Evolutionary conservation across 805 yeast genomes (phyloP).

Genomic region (Tetrapisispora taiwanensis): DNA sequence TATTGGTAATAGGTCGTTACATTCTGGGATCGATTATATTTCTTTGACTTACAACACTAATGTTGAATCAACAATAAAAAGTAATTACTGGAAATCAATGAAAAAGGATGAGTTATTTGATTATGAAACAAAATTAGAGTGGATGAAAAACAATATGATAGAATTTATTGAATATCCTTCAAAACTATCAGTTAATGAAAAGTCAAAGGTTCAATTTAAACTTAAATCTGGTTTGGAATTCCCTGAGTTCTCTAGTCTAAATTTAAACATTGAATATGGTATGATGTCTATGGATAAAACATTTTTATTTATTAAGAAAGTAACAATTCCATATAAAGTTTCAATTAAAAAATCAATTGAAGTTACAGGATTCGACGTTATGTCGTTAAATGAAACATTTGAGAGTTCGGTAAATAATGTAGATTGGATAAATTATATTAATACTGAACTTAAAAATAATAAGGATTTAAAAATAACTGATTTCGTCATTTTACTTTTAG

Average conservation of each 20-base stretch:
- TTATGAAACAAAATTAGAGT: slow-evolving; percentile 19
- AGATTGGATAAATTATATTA: slow-evolving; percentile 24
- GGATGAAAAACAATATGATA: slow-evolving; percentile 17
- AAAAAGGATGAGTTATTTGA: slow-evolving; percentile 21
- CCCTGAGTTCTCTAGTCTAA: slow-evolving; percentile 15
- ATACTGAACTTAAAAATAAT: slow-evolving; percentile 7
- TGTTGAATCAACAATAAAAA: slow-evolving; percentile 17
- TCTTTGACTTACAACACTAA: slow-evolving; percentile 16
- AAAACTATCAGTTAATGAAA: slow-evolving; percentile 17
- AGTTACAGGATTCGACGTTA: slow-evolving; percentile 62
- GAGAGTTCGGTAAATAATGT: slow-evolving; percentile 13
- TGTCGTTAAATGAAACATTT: slow-evolving; percentile 40
- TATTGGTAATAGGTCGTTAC: slow-evolving; percentile 22
- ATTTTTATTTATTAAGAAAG: slow-evolving; percentile 16
- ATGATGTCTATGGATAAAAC: slow-evolving; percentile 10
- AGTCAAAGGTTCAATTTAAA: slow-evolving; percentile 15
- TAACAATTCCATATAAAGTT: slow-evolving; percentile 21
- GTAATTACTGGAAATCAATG: slow-evolving; percentile 24
- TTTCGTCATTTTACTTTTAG: slow-evolving; percentile 58
- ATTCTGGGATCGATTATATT: slow-evolving; percentile 18
- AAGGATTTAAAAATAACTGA: slow-evolving; percentile 30
- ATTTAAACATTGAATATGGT: slow-evolving; percentile 23
- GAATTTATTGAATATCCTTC: slow-evolving; percentile 12
- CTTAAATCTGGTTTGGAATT: slow-evolving; percentile 19
- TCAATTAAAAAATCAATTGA: slow-evolving; percentile 46